These are phyloP conservation scores for Candida ponderosae DNA, from an alignment of 805 yeast genomes.

Conservation along the genomic window DNA sequence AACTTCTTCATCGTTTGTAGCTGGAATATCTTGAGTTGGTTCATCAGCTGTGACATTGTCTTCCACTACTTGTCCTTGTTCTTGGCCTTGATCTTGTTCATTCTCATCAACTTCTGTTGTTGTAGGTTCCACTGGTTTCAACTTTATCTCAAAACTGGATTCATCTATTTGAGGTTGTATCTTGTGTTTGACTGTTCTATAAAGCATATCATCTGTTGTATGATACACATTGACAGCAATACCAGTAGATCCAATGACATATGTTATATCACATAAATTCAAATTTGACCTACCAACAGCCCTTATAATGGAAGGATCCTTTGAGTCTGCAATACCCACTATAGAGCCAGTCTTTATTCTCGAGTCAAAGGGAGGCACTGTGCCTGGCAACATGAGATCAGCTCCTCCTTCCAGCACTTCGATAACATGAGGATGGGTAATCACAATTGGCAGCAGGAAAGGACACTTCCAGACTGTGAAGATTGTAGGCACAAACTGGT, in stretches of 20 bases:
- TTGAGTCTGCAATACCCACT: slow-evolving; percentile 64
- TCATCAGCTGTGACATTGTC: slow-evolving; percentile 4
- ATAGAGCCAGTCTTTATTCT: slow-evolving; percentile 41
- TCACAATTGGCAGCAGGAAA: slow-evolving; percentile 53
- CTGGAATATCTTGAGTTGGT: slow-evolving; percentile 5
- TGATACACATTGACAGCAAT: slow-evolving; percentile 74
- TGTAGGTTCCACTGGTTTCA: slow-evolving; percentile 10
- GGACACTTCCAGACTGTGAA: slow-evolving; percentile 69
- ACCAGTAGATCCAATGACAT: slow-evolving; percentile 61
- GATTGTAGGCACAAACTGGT: slow-evolving; percentile 56
- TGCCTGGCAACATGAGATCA: slow-evolving; percentile 69
- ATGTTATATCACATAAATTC: slow-evolving; percentile 35
- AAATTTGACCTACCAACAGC: slow-evolving; percentile 64
- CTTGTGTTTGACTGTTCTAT: slow-evolving; percentile 38
- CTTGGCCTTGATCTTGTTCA: slow-evolving; percentile 1
- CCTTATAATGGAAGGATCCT: slow-evolving; percentile 51
- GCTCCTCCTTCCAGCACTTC: slow-evolving; percentile 74
- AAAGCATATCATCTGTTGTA: slow-evolving; percentile 57
- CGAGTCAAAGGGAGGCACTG: slow-evolving; percentile 48
- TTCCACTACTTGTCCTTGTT: slow-evolving; percentile 4
- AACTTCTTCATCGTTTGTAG: slow-evolving; percentile 3
- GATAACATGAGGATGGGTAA: slow-evolving; percentile 70
- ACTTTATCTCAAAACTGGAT: slow-evolving; percentile 19
- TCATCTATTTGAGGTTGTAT: slow-evolving; percentile 32
- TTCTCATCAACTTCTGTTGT: slow-evolving; percentile 5